Evolutionary conservation across 805 yeast genomes (phyloP).

Genomic region (Suhomyces canberraensis): DNA sequence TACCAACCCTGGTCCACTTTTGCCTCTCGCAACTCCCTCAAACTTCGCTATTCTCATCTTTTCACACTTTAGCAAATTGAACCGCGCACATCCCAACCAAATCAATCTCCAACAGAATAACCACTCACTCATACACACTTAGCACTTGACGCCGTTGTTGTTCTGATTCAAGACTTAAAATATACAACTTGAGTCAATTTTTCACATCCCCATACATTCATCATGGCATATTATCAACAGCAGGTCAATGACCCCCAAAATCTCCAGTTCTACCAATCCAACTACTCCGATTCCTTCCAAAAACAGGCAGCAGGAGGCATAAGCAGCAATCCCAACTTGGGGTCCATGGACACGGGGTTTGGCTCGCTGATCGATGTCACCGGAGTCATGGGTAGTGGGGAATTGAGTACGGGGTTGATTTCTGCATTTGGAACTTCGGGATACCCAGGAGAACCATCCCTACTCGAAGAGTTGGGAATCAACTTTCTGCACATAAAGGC

Average conservation of each 20-base stretch:
- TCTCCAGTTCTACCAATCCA: slow-evolving; percentile 43
- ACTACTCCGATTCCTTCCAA: slow-evolving; percentile 30
- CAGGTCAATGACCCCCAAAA: slow-evolving; percentile 31
- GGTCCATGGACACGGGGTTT: slow-evolving; percentile 39
- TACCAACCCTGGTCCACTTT: no score
- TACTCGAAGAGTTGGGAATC: slow-evolving; percentile 89
- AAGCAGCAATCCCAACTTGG: slow-evolving; percentile 22
- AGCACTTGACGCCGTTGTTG: no score
- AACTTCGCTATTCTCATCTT: no score
- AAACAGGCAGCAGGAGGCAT: slow-evolving; percentile 15
- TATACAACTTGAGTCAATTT: no score
- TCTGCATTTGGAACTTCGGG: slow-evolving; percentile 94
- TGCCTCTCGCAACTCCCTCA: no score
- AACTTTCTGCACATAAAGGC: slow-evolving; percentile 82
- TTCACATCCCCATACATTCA: not conserved
- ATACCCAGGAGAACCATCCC: slow-evolving; percentile 91
- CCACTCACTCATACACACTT: no score
- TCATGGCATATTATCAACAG: slow-evolving; percentile 44
- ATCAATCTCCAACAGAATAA: no score
- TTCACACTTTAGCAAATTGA: no score
- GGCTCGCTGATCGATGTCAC: slow-evolving; percentile 36
- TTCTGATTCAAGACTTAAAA: no score
- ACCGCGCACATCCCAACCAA: no score
- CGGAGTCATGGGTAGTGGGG: slow-evolving; percentile 43
- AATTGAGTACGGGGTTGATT: slow-evolving; percentile 68